Base-by-base conservation (phyloP, 805 yeast species). In the Cyberlindnera xylosilytica region DNA sequence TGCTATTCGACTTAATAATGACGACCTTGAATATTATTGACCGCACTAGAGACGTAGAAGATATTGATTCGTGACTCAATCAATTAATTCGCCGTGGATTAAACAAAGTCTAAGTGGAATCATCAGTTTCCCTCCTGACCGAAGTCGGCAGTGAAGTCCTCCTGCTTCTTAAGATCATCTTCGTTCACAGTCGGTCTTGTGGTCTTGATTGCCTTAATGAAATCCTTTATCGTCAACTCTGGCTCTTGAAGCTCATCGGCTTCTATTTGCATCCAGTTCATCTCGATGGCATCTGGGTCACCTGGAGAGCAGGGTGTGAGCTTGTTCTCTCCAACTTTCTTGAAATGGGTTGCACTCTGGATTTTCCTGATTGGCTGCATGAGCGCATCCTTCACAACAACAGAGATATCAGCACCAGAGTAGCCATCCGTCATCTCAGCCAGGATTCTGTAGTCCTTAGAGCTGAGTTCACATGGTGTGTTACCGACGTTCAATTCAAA, bases 311-410 rank as follows among this genome's bases (percentile, higher is more conserved):
- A 93, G 1, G 99, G 99, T 13, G 90, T 86, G 38, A 79, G 74
- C 60, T 79, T 81, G 23, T 58, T 59, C 20, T 66, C 70, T 3
- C 67, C 73, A 7, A 72, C 70, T 46, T 74, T 72, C 60, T 84
- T 85, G 70, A 93, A 93, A 70, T 93, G 99, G 0, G 99, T 93
- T 1, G 99, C 97, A 58, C 79, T 83, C 64, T 91, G 98, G 49
- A 93, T 88, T 61, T 88, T 89, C 56, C 99, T 77, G 45, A 93
- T 88, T 2, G 99, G 99, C 64, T 91, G 95, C 99, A 93, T 93
- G 53, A 93, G 70, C 0, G 98, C 98, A 64, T 93, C 99, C 55
- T 96, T 81, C 4, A 93, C 99, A 10, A 89, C 95, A 26, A 93
- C 97, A 0, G 97, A 91, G 32, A 93, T 78, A 74, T 93, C 99